A percentile compares a stretch with the other conserved stretches of the same genome.
Evolutionary conservation across 164 flowering plant species (phyloP).

Genomic region (Umbellularia californica): DNA sequence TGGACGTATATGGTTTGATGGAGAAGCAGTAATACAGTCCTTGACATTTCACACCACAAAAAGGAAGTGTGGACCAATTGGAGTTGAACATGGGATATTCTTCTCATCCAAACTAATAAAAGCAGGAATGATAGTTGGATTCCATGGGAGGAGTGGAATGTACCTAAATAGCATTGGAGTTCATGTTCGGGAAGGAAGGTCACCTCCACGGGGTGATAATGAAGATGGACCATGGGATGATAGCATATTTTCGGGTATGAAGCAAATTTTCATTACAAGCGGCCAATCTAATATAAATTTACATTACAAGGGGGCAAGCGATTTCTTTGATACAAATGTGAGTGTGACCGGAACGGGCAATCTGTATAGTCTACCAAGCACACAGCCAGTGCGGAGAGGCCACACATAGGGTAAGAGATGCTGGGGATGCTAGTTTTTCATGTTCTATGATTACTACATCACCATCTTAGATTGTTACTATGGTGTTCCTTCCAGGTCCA

Average conservation of each 20-base stretch:
- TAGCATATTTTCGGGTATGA: constrained; percentile 69
- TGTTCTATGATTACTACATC: too few relatives aligned
- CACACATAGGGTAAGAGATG: constrained; percentile 40
- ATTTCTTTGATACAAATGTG: constrained; percentile 49
- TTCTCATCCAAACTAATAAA: constrained; percentile 34
- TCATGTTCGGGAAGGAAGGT: constrained; percentile 33
- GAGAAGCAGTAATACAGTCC: constrained; percentile 62
- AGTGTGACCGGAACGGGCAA: constrained; percentile 72
- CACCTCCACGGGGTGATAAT: constrained; percentile 85
- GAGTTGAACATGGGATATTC: constrained; percentile 63
- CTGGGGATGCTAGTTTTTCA: too few relatives aligned
- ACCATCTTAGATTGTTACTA: too few relatives aligned
- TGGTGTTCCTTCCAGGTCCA: too few relatives aligned
- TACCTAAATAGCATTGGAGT: constrained; percentile 74
- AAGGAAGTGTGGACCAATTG: constrained; percentile 65
- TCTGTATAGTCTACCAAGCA: constrained; percentile 40
- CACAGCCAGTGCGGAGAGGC: constrained; percentile 41
- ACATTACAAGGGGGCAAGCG: too few relatives aligned
- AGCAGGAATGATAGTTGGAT: constrained; percentile 61
- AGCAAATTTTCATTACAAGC: constrained; percentile 48
- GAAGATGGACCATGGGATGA: constrained; percentile 84
- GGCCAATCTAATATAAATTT: constrained; percentile 32
- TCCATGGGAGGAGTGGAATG: constrained; percentile 69
- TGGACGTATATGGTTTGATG: constrained; percentile 60
- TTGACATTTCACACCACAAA: constrained; percentile 78